Percentiles rank a stretch among this genome's conserved stretches.
Conservation (phyloP, 2,329 filamentous ascomycete species). For the Hirsutella thompsonii region DNA sequence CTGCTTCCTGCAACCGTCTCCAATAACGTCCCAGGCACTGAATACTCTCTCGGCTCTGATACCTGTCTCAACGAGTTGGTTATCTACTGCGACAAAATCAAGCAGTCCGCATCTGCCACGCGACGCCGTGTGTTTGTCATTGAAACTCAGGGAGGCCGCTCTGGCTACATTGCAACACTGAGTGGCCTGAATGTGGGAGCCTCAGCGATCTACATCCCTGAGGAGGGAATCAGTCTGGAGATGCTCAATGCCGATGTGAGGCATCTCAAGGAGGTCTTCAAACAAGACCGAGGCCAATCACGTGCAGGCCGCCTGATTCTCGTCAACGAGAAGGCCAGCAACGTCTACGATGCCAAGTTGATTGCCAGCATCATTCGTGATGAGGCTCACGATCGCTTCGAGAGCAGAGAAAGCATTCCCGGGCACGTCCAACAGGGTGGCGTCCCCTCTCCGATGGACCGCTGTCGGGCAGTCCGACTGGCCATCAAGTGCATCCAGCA, state of each 20-base stretch:
- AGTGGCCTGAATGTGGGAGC: constrained; percentile 88
- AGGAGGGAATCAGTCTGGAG: constrained; percentile 87
- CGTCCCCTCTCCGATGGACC: constrained; percentile 89
- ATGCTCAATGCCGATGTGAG: constrained; percentile 88
- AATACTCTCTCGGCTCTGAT: constrained; percentile 93
- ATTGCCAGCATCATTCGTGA: constrained; percentile 94
- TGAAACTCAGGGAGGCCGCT: constrained; percentile 91
- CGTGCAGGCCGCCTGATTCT: constrained; percentile 88
- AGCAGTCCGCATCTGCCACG: constrained; percentile 89
- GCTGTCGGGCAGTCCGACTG: constrained; percentile 79
- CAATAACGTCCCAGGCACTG: constrained; percentile 95
- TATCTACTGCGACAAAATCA: constrained; percentile 92
- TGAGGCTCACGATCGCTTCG: constrained; percentile 83
- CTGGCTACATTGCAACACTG: constrained; percentile 84
- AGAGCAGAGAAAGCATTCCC: constrained; percentile 81
- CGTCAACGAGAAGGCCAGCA: constrained; percentile 90
- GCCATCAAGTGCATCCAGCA: constrained; percentile 92
- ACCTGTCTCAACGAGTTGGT: constrained; percentile 94
- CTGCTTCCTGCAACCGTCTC: constrained; percentile 93
- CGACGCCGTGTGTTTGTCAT: constrained; percentile 93
- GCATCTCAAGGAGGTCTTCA: constrained; percentile 76
- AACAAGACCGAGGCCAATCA: constrained; percentile 72
- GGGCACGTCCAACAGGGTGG: constrained; percentile 93
- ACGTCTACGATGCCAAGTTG: constrained; percentile 81
- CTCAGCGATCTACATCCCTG: constrained; percentile 87